Base-by-base conservation (phyloP, 768 basidiomycete genomes). In the Kwoniella sp. region DNA sequence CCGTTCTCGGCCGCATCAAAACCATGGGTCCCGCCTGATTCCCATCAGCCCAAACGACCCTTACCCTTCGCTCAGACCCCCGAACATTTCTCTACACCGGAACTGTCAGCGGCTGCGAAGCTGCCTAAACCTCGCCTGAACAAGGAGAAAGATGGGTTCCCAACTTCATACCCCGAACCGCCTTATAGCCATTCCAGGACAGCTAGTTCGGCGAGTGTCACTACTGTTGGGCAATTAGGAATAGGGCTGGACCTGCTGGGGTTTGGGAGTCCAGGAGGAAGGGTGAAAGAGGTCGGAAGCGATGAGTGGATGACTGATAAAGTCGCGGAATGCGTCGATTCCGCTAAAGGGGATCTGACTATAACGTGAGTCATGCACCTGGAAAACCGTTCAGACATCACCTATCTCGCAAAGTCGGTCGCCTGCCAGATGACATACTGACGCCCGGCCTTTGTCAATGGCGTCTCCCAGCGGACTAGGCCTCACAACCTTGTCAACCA, bases 281-380 rank as follows among this genome's bases (percentile, higher is more conserved):
- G 38, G 29, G 26, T 17, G 2, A 29, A 31, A 38, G 56, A 61
- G 38, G 31, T 68, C 1, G 76, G 76, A 23, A 73, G 70, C 55
- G 77, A 79, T 65, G 70, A 76, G 34, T 79, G 77, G 77, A 73
- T 79, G 77, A 58, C 55, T 3, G 64, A 41, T 30, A 56, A 68
- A 50, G 72, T 79, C 8, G 69, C 70, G 9, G 55, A 61, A 28
- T 76, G 73, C 58, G 64, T 76, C 8, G 75, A 79, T 55, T 55
- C 53, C 5, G 72, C 73, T 1, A 57, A 71, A 26, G 65, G 62
- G 4, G 38, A 48, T 7, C 26, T 78, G 26, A 41, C 69, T 30
- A 53, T 78, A 15, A 55, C 28, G 74, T 75, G 60, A 72, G 74
- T 63, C 38, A 55, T 17, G 20, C 20, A 41, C 20, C 38, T 41